phyloP scores from a whole-genome alignment of 495 filamentous ascomycete species.

The Neurospora tetrasperma region DNA sequence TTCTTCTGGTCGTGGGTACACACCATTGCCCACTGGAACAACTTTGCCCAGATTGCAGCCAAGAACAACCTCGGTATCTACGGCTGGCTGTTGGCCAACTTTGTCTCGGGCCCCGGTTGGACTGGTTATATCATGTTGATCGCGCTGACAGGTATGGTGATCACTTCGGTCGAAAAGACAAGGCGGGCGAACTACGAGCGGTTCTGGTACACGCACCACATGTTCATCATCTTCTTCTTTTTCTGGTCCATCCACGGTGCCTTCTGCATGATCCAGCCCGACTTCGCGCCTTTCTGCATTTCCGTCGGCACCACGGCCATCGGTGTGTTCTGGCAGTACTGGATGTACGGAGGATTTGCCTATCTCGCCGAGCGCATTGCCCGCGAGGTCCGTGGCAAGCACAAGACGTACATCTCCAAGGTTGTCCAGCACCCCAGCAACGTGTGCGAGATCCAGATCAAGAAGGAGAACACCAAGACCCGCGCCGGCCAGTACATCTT shows the following conservation, averaged over 20 bases:
- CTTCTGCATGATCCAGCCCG: conserved; percentile 73
- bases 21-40: conserved; percentile 72
- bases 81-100: conserved; percentile 59
- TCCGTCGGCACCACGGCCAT: conserved; percentile 47
- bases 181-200: conserved; percentile 64
- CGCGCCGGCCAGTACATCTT: conserved; percentile 75
- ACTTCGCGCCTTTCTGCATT: conserved; percentile 59
- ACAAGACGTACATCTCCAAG: conserved; percentile 71
- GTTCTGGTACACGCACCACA: conserved; percentile 73
- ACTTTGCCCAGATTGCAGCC: conserved; percentile 61
- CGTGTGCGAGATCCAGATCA: conserved; percentile 77
- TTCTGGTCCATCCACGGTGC: conserved; percentile 74
- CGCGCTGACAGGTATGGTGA: conserved; percentile 54
- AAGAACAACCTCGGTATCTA: conserved; percentile 62
- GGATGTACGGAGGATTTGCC: conserved; percentile 63
- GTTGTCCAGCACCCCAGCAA: conserved; percentile 77
- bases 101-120: conserved; percentile 68
- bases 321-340: conserved; percentile 73
- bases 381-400: conserved; percentile 58
- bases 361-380: conserved; percentile 62
- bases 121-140: conserved; percentile 69
- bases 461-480: conserved; percentile 70
- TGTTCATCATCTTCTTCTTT: conserved; percentile 70
- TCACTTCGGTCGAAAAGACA: conserved; percentile 59
- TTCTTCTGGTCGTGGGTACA: conserved; percentile 74